These are phyloP conservation scores for Penicillium sclerotiorum DNA, from an alignment of 2,329 filamentous ascomycete genomes.

Conservation along the genomic window DNA sequence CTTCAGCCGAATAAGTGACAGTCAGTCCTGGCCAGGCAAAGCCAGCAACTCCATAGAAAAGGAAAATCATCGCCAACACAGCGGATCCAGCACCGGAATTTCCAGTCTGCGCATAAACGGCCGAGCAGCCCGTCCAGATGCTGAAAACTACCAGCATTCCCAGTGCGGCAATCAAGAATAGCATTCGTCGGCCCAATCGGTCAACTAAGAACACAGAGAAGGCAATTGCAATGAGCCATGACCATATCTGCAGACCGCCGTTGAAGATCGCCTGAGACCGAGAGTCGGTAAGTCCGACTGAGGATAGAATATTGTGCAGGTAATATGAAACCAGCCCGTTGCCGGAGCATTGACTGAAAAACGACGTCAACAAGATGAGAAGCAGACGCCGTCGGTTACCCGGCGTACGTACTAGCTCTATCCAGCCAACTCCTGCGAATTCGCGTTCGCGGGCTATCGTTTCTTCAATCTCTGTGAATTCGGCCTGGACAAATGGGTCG, in stretches of 20 bases:
- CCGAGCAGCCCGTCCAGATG: slow-evolving; percentile 20
- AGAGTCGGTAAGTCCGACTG: slow-evolving; percentile 24
- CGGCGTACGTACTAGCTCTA: background rate
- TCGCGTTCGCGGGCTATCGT: background rate
- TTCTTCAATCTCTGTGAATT: background rate
- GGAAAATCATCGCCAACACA: slow-evolving; percentile 16
- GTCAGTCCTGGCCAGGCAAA: slow-evolving; percentile 25
- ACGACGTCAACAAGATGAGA: slow-evolving; percentile 8
- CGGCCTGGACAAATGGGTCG: background rate
- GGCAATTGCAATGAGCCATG: slow-evolving; percentile 30
- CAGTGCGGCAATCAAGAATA: slow-evolving; percentile 9
- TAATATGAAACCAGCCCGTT: slow-evolving; percentile 31
- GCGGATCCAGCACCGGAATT: slow-evolving; percentile 16
- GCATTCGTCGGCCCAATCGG: slow-evolving; percentile 7
- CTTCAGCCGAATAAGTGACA: slow-evolving; percentile 22
- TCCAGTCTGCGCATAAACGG: slow-evolving; percentile 14
- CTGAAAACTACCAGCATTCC: slow-evolving; percentile 18
- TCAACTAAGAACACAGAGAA: slow-evolving; percentile 21
- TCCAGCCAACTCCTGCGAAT: background rate
- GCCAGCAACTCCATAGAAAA: slow-evolving; percentile 32
- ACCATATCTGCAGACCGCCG: slow-evolving; percentile 22
- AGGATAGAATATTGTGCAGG: slow-evolving; percentile 35
- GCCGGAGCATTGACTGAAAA: slow-evolving; percentile 18
- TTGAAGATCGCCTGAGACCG: slow-evolving; percentile 22
- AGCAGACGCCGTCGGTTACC: slow-evolving; percentile 14